Conservation (phyloP, 495 filamentous ascomycete genomes). For the Sporormia fimetaria region DNA sequence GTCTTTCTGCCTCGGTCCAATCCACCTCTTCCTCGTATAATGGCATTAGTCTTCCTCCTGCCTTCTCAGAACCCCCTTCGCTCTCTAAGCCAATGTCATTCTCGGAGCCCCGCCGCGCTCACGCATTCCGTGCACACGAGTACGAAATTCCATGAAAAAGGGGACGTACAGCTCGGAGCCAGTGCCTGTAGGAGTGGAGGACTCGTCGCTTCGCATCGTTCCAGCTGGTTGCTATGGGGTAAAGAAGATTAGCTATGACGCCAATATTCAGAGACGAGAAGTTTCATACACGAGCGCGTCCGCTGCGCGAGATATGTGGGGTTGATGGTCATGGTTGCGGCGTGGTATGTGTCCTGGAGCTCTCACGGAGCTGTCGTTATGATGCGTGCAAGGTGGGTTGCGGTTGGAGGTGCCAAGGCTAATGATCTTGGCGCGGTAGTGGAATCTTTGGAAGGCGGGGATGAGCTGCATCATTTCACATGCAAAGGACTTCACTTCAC, state of each 20-base stretch:
- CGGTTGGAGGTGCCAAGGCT: slow-evolving; percentile 6
- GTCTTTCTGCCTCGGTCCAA: too few species aligned
- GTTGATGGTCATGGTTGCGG: slow-evolving; percentile 60
- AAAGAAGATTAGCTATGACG: slow-evolving; percentile 18
- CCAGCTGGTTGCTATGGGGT: slow-evolving; percentile 65
- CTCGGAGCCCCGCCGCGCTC: neutral
- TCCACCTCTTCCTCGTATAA: neutral
- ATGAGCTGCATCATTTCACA: too few species aligned
- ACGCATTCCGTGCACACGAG: neutral
- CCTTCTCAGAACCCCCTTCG: too few species aligned
- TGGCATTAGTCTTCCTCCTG: neutral
- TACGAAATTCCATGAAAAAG: neutral
- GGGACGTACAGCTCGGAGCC: slow-evolving; percentile 77
- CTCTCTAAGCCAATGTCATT: too few species aligned
- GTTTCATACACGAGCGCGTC: slow-evolving; percentile 74
- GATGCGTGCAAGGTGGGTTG: slow-evolving; percentile 8
- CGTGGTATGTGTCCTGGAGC: slow-evolving; percentile 1
- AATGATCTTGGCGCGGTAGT: too few species aligned
- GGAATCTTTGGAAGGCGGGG: too few species aligned
- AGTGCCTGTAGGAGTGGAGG: slow-evolving; percentile 76
- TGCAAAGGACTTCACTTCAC: too few species aligned
- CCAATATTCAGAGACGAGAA: slow-evolving; percentile 3
- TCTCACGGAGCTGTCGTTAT: slow-evolving; percentile 2
- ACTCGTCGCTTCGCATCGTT: slow-evolving; percentile 71
- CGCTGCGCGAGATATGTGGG: slow-evolving; percentile 84